These are phyloP conservation scores for Cairneyella variabilis DNA, from an alignment of 495 filamentous ascomycete genomes.

Conservation along the genomic window DNA sequence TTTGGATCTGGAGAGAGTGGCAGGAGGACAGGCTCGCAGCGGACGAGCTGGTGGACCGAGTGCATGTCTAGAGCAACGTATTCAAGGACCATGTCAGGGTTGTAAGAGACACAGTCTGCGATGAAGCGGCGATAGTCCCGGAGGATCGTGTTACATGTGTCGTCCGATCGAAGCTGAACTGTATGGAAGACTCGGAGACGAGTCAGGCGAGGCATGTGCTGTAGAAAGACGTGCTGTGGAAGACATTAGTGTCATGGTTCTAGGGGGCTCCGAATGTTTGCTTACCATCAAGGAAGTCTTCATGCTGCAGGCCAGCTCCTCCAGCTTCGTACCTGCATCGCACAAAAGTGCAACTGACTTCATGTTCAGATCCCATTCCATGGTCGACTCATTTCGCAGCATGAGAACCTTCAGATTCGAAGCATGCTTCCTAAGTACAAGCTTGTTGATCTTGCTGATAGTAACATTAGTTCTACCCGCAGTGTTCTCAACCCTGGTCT, in stretches of 20 bases:
- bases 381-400: slow-evolving; percentile 46
- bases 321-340: slow-evolving; percentile 37
- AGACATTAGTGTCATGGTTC: too few species aligned
- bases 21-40: slow-evolving; percentile 14
- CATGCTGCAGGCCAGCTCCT: slow-evolving; percentile 52
- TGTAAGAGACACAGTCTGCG: slow-evolving; percentile 48
- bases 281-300: too few species aligned
- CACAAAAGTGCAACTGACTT: slow-evolving; percentile 46
- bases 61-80: slow-evolving; percentile 46
- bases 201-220: slow-evolving; percentile 40
- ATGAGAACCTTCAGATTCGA: slow-evolving; percentile 37
- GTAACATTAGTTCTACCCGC: slow-evolving; percentile 39
- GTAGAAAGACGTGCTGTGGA: slow-evolving; percentile 50
- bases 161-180: slow-evolving; percentile 41
- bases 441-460: slow-evolving; percentile 49
- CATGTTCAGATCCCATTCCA: slow-evolving; percentile 50
- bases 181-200: slow-evolving; percentile 51
- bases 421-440: slow-evolving; percentile 46
- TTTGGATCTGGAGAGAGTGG: too few species aligned
- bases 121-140: slow-evolving; percentile 47
- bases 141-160: slow-evolving; percentile 44
- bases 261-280: too few species aligned
- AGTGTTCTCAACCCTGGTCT: slow-evolving; percentile 45
- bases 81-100: slow-evolving; percentile 46
- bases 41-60: slow-evolving; percentile 38